phyloP scores from a whole-genome alignment of 257 asterid genomes.

The Gentiana dahurica region DNA sequence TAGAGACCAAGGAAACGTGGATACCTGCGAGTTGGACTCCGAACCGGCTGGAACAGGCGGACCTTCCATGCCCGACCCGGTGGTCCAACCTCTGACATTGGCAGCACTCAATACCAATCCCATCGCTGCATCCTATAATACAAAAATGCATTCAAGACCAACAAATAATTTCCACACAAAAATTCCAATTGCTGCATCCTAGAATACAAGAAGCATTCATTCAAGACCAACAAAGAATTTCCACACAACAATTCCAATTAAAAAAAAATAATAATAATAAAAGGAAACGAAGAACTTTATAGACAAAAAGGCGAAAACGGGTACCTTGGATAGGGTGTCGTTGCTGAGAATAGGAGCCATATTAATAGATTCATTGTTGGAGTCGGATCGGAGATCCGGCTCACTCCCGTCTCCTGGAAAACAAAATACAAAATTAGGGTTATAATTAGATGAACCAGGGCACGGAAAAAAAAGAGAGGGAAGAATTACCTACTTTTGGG shows the following conservation, averaged over 20 bases:
- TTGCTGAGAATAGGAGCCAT: constrained; percentile 39
- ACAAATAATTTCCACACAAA: background rate
- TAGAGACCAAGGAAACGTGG: constrained; percentile 96
- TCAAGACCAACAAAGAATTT: background rate
- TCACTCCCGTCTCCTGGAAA: constrained; percentile 33
- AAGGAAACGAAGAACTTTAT: too few species aligned
- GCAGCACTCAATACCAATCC: constrained; percentile 81
- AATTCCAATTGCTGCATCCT: constrained; percentile 53
- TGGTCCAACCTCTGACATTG: constrained; percentile 86
- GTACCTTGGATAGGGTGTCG: constrained; percentile 52
- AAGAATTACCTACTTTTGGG: constrained; percentile 37
- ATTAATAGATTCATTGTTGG: constrained; percentile 14
- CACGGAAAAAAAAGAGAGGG: background rate
- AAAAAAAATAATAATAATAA: too few species aligned
- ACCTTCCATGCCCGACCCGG: constrained; percentile 94
- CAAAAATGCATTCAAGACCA: background rate
- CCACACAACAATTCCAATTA: background rate
- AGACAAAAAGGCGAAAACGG: too few species aligned
- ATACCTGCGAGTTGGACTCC: constrained; percentile 38
- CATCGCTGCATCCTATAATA: constrained; percentile 78
- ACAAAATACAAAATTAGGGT: background rate
- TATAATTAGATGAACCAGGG: background rate
- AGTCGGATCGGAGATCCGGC: constrained; percentile 42
- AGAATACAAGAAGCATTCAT: background rate
- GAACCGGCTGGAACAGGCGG: constrained; percentile 60